Evolutionary conservation across 2,329 filamentous ascomycete species (phyloP).

Genomic region (Aspergillus latus): DNA sequence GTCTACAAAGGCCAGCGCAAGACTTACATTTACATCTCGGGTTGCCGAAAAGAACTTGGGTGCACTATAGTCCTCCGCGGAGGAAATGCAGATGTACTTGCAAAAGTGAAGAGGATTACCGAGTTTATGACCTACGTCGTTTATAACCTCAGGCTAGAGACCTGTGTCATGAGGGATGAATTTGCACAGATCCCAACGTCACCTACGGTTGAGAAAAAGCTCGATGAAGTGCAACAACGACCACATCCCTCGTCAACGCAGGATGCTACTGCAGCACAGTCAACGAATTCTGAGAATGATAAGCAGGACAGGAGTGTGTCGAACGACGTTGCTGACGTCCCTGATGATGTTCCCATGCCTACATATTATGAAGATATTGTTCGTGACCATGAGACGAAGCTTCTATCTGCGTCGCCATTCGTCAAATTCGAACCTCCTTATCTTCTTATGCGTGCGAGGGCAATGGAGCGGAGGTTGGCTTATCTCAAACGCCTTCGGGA

Average conservation of each 20-base stretch:
- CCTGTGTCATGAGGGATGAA: conserved; percentile 88
- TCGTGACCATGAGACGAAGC: conserved; percentile 85
- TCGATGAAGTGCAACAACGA: conserved; percentile 14
- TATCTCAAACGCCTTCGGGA: conserved; percentile 82
- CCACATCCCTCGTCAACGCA: conserved; percentile 8
- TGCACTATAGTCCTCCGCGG: conserved; percentile 93
- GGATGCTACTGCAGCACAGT: conserved; percentile 7
- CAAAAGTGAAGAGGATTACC: conserved; percentile 85
- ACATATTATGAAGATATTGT: conserved; percentile 96
- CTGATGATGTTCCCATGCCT: conserved; percentile 78
- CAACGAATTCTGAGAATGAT: conserved; percentile 19
- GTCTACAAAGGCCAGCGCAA: conserved; percentile 82
- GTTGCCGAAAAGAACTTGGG: conserved; percentile 83
- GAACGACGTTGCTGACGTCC: conserved; percentile 52
- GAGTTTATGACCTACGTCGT: conserved; percentile 99
- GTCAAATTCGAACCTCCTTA: conserved; percentile 95
- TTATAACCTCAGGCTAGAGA: conserved; percentile 95
- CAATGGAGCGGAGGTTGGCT: conserved; percentile 80
- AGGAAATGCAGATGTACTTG: conserved; percentile 67
- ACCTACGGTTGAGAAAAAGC: conserved; percentile 43
- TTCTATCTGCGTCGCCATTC: conserved; percentile 92
- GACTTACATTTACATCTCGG: conserved; percentile 93
- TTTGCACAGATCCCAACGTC: conserved; percentile 77
- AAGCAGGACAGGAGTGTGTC: conserved; percentile 19
- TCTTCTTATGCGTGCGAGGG: conserved; percentile 84